These are phyloP conservation scores for Dalbergia cochinchinensis DNA, from an alignment of 306 rosid species.

Conservation along the genomic window DNA sequence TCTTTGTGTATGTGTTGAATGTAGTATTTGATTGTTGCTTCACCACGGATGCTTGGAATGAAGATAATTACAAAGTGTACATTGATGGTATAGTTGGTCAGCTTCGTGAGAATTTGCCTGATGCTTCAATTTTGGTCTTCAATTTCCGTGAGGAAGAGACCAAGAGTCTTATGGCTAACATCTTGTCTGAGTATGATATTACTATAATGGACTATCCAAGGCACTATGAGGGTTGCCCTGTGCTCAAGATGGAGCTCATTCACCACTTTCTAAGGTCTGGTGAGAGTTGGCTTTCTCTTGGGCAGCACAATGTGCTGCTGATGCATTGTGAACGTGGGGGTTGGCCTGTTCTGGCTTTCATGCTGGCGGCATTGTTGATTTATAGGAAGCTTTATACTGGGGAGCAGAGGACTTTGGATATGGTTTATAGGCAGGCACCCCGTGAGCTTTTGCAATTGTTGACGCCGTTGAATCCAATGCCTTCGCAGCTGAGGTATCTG, in stretches of 20 bases:
- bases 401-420: conserved; percentile 90
- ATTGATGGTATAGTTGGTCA: conserved; percentile 67
- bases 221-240: conserved; percentile 84
- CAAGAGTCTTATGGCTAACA: conserved; percentile 62
- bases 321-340: conserved; percentile 97
- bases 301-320: conserved; percentile 76
- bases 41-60: conserved; percentile 81
- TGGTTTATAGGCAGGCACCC: conserved; percentile 91
- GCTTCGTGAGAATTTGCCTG: conserved; percentile 70
- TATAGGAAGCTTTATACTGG: conserved; percentile 74
- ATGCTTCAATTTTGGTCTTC: conserved; percentile 79
- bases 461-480: conserved; percentile 79
- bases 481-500: conserved; percentile 91
- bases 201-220: conserved; percentile 95
- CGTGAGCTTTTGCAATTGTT: conserved; percentile 77
- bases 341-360: conserved; percentile 94
- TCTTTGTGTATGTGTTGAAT: conserved; percentile 32
- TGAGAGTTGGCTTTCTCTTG: conserved; percentile 94
- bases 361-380: conserved; percentile 89
- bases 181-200: conserved; percentile 78
- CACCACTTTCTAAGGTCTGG: conserved; percentile 90
- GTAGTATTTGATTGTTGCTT: conserved; percentile 93
- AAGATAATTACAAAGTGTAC: conserved; percentile 72
- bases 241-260: conserved; percentile 82
- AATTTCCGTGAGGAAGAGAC: conserved; percentile 75